Evolutionary conservation across 1,284 basidiomycete species (phyloP).

Genomic region (Lentinus polychrous): DNA sequence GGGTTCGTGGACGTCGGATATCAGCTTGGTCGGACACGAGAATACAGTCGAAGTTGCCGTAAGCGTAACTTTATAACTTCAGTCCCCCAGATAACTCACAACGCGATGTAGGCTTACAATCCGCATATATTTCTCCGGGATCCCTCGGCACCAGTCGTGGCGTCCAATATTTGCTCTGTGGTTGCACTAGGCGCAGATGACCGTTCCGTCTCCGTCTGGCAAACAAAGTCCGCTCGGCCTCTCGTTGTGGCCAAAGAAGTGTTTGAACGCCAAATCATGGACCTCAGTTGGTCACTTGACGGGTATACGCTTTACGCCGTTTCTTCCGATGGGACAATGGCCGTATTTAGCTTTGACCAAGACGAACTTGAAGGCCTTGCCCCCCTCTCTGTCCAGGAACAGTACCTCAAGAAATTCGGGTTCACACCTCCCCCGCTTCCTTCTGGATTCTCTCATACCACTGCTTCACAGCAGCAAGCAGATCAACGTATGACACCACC

Average conservation of each 20-base stretch:
- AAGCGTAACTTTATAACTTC: conserved; percentile 23
- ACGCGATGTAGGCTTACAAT: conserved; percentile 71
- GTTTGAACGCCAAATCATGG: conserved; percentile 92
- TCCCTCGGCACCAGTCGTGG: conserved; percentile 51
- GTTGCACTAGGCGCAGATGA: conserved; percentile 91
- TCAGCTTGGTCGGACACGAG: conserved; percentile 93
- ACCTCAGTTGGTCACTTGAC: conserved; percentile 93
- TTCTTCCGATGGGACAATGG: conserved; percentile 93
- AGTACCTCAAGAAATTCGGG: conserved; percentile 76
- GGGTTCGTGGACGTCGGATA: conserved; percentile 81
- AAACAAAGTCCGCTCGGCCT: conserved; percentile 85
- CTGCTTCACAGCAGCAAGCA: conserved; percentile 8
- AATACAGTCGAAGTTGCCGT: conserved; percentile 97
- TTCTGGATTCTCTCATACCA: conserved; percentile 56
- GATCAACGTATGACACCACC: conserved; percentile 39
- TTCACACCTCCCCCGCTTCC: conserved; percentile 61
- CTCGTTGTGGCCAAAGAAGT: conserved; percentile 90
- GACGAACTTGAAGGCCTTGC: conserved; percentile 83
- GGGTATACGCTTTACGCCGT: conserved; percentile 91
- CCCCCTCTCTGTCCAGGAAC: conserved; percentile 63
- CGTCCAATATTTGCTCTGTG: conserved; percentile 77
- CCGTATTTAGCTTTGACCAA: conserved; percentile 76
- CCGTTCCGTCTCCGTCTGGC: conserved; percentile 86
- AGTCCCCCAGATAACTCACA: conserved; percentile 14
- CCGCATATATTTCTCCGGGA: conserved; percentile 87